Base-by-base conservation (phyloP, 331 rosid species). In the Spiraea crenata region DNA sequence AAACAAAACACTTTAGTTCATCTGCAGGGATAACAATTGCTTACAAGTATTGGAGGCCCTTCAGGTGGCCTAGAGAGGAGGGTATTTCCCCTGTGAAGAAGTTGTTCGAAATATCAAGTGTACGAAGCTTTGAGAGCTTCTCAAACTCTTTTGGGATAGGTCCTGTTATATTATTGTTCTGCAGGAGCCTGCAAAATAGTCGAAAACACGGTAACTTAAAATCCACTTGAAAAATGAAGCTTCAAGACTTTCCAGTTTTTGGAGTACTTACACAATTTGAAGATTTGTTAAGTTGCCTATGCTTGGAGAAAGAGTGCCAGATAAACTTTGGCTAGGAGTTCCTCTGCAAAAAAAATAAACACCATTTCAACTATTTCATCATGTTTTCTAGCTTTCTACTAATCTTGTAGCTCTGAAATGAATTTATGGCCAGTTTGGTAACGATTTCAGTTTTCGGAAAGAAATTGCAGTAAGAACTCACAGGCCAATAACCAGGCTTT, bases 211-310 rank as follows among this genome's bases (percentile, higher is more conserved):
- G 50, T 38, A 71, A 52, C 40, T 82, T 60, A 73, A 8, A 38
- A 68, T 61, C 34, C 41, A 17, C 44, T 48, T 20, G 39, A 55
- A 55, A 40, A 10, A 47, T 73, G 71, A 79, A 75, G 52, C 63
- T 48, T 10, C 75, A 25, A 72, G 39, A 62, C 50, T 57, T 71
- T 50, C 35, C 60, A 20, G 46, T 16, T 56, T 44, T 58, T 37
- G 41, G 10, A 20, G 15, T 48, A 83, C 99, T 86, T 85, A 95
- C 99, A 95, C 93, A 83, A 86, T 89, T 78, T 91, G 98, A 71
- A 95, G 99, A 78, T 95, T 95, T 67, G 96, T 89, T 68, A 95
- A 83, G 85, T 95, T 95, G 58, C 98, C 99, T 74, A 95, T 88
- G 86, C 96, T 95, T 74, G 92, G 82, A 65, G 99, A 89, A 61